Base-by-base conservation (phyloP, 2,329 filamentous ascomycete species). In the Xylaria digitata region DNA sequence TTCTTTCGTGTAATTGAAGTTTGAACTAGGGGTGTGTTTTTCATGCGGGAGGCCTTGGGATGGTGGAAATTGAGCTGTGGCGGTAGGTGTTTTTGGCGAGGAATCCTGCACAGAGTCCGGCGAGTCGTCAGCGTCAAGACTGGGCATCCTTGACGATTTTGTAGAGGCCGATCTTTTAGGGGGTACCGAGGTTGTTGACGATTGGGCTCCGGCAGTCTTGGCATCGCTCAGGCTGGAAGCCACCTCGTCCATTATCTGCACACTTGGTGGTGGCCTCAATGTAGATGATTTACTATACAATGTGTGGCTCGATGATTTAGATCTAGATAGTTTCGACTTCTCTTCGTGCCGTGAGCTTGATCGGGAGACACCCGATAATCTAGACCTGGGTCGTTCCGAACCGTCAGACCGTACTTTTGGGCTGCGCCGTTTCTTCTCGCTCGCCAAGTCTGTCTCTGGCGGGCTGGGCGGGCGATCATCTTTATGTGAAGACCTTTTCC, bases 371-470 rank as follows among this genome's bases (percentile, higher is more conserved):
- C 76, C 78, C 1, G 84, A 85, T 8, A 78, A 78, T 54, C 80
- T 82, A 32, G 82, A 86, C 71, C 77, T 84, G 61, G 80, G 80
- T 73, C 78, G 79, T 65, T 76, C 76, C 48, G 76, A 71, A 65
- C 78, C 74, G 64, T 84, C 77, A 70, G 81, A 77, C 70, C 81
- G 75, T 60, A 82, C 68, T 70, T 69, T 81, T 67, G 69, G 77
- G 69, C 73, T 80, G 69, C 74, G 78, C 72, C 75, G 81, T 71
- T 80, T 80, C 69, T 80, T 81, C 63, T 80, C 78, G 55, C 80
- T 82, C 2, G 86, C 86, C 19, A 89, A 69, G 65, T 89, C 88
- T 3, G 88, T 90, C 70, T 89, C 88, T 1, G 88, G 88, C 1
- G 88, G 88, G 61, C 85, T 90, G 2, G 87, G 87, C n/a, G 88